A percentile compares a stretch with the other conserved stretches of the same genome.
phyloP scores from a whole-genome alignment of 2,329 filamentous ascomycete species.

The Tolypocladium guangdongense region DNA sequence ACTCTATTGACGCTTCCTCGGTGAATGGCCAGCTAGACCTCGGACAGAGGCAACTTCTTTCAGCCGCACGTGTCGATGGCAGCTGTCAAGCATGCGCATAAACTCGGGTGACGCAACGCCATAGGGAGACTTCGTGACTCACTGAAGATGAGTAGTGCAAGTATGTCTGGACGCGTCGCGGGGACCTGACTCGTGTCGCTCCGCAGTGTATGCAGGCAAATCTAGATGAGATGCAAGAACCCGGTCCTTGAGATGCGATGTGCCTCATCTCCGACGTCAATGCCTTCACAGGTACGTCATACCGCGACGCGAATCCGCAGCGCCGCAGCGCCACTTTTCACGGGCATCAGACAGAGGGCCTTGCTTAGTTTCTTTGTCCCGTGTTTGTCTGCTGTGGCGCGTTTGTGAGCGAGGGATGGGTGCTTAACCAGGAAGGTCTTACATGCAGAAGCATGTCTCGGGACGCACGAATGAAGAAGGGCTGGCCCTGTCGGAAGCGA shows the following conservation, averaged over 20 bases:
- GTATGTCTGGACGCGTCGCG: not conserved
- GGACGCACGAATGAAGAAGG: not conserved
- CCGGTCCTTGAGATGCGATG: constrained; percentile 10
- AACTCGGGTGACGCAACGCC: not conserved
- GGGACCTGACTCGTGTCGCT: not conserved
- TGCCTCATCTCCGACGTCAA: constrained; percentile 27
- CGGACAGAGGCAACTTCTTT: not conserved
- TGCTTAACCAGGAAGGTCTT: not conserved
- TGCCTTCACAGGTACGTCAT: constrained; percentile 9
- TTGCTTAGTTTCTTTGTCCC: not conserved
- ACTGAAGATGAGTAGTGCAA: not conserved
- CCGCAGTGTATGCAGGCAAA: not conserved
- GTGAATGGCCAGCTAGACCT: not conserved
- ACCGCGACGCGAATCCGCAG: not conserved
- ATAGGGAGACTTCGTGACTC: not conserved
- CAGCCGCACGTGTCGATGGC: not conserved
- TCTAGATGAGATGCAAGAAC: not conserved
- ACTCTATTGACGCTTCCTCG: not conserved
- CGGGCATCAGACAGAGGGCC: not conserved
- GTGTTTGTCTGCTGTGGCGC: not conserved
- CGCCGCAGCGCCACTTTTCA: not conserved
- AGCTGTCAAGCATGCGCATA: not conserved
- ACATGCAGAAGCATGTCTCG: not conserved
- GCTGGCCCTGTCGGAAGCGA: not conserved
- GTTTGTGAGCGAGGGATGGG: not conserved